phyloP scores from a whole-genome alignment of 2,329 filamentous ascomycete genomes.

The Aspergillus sp. region DNA sequence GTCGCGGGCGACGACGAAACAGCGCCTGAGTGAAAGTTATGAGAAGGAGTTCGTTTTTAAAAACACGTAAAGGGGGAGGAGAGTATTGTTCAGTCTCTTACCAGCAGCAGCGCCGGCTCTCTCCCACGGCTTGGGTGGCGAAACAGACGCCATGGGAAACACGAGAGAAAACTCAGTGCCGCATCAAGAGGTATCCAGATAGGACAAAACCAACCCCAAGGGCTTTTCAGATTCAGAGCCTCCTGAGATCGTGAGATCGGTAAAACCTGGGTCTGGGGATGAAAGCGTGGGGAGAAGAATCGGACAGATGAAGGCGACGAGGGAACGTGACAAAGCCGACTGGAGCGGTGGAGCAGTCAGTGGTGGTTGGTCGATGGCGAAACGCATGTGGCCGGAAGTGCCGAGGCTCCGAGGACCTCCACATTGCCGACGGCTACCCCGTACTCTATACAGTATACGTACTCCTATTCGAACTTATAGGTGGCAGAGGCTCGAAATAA shows the following conservation, averaged over 20 bases:
- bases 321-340: constrained; percentile 12
- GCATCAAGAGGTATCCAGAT: constrained; percentile 27
- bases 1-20: constrained; percentile 27
- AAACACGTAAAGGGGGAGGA: background rate
- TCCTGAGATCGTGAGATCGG: background rate
- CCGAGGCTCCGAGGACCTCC: constrained; percentile 17
- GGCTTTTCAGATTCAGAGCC: background rate
- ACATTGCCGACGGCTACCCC: constrained; percentile 10
- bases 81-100: constrained; percentile 44
- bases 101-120: constrained; percentile 63
- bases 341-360: constrained; percentile 19
- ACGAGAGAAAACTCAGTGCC: constrained; percentile 19
- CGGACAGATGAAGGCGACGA: constrained; percentile 13
- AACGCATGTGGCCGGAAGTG: constrained; percentile 21
- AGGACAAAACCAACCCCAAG: constrained; percentile 4
- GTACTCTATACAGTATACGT: background rate
- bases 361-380: background rate
- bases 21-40: constrained; percentile 21
- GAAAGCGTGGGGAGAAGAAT: constrained; percentile 6
- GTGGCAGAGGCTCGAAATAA: background rate
- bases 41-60: background rate
- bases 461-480: no score
- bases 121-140: constrained; percentile 98
- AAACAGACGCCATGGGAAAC: constrained; percentile 59
- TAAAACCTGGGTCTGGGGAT: constrained; percentile 7